These are phyloP conservation scores for Russula sp. DNA, from an alignment of 768 basidiomycete genomes.

Conservation along the genomic window DNA sequence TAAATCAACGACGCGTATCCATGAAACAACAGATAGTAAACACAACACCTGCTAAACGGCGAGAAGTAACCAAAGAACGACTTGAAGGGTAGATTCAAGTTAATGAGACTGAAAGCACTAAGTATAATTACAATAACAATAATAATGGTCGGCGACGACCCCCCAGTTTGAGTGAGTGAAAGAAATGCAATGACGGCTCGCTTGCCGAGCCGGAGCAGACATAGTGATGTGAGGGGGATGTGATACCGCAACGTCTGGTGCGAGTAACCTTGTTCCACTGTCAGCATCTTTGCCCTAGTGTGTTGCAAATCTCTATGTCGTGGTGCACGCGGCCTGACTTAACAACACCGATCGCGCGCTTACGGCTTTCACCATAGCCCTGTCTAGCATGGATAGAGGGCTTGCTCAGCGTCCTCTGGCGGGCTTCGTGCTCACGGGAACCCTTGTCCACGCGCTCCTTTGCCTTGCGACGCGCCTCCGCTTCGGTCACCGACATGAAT, in stretches of 20 bases:
- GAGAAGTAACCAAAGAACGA: not conserved
- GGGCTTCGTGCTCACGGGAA: not conserved
- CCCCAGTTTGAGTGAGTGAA: not conserved
- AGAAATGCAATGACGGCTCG: not conserved
- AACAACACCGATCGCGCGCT: not conserved
- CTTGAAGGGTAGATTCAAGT: not conserved
- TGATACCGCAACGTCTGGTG: not conserved
- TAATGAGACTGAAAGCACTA: not conserved
- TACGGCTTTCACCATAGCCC: not conserved
- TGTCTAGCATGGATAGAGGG: not conserved
- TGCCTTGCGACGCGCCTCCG: not conserved
- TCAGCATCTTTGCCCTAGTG: not conserved
- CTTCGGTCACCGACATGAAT: conserved; percentile 8
- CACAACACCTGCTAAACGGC: not conserved
- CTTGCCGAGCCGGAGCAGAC: not conserved
- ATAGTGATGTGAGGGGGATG: not conserved
- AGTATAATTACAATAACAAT: conserved; percentile 5
- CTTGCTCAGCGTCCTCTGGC: conserved; percentile 2
- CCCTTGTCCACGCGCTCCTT: not conserved
- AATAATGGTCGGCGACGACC: not conserved
- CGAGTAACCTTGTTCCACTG: not conserved
- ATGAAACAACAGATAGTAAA: not conserved
- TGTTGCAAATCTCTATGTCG: not conserved
- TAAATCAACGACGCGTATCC: not conserved
- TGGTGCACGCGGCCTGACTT: not conserved